Base-by-base conservation (phyloP, 495 filamentous ascomycete species). In the Cudoniella acicularis region DNA sequence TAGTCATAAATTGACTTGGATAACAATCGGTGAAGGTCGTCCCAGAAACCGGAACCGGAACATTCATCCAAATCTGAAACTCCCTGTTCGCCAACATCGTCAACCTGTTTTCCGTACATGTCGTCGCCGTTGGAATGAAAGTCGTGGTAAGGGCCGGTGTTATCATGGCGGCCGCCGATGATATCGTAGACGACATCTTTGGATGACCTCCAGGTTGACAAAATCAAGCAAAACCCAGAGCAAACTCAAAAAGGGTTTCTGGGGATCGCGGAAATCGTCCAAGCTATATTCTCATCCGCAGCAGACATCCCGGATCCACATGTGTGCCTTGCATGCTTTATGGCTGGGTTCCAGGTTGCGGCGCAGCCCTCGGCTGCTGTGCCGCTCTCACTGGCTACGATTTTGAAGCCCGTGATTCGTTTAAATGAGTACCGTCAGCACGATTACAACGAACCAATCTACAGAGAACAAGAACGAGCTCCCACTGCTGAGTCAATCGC, bases 11-110 rank as follows among this genome's bases (percentile, higher is more conserved):
- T 58, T 69, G 64, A 48, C 54, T 54, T 47, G 67, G 64, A 60
- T 69, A 69, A 47, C 67, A 69, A 17, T 54, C 61, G 1, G 55
- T 49, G 3, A 69, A 10, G 10, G 64, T 67, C 2, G 56, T 63
- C 3, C 62, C 64, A 1, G 67, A 54, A 53, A 67, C 67, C 1
- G 67, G 67, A 3, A 67, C 30, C 2, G 62, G 62, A n/a, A 56
- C 43, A 46, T 69, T 65, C 2, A 58, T 53, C 67, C 67, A 69
- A 10, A 69, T 59, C 20, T 60, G 49, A 52, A 54, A 64, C 21
- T 16, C 61, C 1, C 54, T 52, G 11, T 65, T 55, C 1, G 59
- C 52, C 48, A 68, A 47, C 60, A 66, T 66, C 0, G 66, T 66
- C 26, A 66, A 59, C 1, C 58, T 49, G 13, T 47, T 61, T 40